Base-by-base conservation (phyloP, 2,329 filamentous ascomycete genomes). In the Didymella segeticola region DNA sequence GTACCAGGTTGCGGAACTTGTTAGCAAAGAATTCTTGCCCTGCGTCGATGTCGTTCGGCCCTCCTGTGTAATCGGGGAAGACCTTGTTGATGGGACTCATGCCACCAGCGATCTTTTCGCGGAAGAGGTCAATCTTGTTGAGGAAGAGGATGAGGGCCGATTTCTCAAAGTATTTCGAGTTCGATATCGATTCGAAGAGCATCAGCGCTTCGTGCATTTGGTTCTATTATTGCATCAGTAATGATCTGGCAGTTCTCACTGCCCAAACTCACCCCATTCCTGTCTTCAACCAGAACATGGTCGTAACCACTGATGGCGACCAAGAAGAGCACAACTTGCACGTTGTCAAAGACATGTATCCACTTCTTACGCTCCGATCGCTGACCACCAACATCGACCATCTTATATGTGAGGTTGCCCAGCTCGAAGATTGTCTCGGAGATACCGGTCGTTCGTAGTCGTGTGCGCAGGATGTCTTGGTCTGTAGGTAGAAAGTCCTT, bases 231-330 rank as follows among this genome's bases (percentile, higher is more conserved):
- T 12, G 4, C 19, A 41, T 60, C 54, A 60, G 58, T 62, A 50
- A 19, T 39, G 23, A 5, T 1, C 11, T 27, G 9, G 2, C 10
- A 11, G 10, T 11, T 2, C 2, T 27, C 2, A 15, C 17, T n/a
- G 23, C 10, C 12, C 12, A 19, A 14, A 81, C 91, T 79, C 82
- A 96, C 92, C 60, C 93, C 93, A 73, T 96, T 95, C 76, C 96
- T 93, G 74, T 98, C 93, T 78, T 98, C 93, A 3, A 97, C 91
- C 42, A 98, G 80, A 69, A 93, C 96, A 75, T 98, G 95, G 72
- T 98, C 93, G 75, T 97, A 98, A 55, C 93, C 93, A 61, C 92
- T 96, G 66, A 98, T 93, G 41, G 93, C 93, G 46, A 96, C 93
- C 63, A 98, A 84, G 78, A 98, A 98, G 33, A 98, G 81, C 47